Evolutionary conservation across 371 early-diverging fungal genomes (phyloP).

Genomic region (Lichtheimia corymbifera): DNA sequence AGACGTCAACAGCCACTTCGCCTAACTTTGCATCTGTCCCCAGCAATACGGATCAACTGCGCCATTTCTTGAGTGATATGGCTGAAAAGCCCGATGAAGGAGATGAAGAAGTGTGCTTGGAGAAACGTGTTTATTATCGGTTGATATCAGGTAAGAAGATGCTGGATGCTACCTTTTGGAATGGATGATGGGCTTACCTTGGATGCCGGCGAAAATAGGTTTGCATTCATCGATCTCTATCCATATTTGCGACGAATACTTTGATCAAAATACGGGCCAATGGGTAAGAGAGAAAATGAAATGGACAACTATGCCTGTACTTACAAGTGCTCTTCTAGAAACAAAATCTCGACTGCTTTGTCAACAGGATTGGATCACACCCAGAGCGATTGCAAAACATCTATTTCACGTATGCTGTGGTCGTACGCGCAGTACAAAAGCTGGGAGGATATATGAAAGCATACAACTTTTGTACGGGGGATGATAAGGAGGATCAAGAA

Average conservation of each 20-base stretch:
- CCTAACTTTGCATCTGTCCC: slow-evolving; percentile 39
- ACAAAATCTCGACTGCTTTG: slow-evolving; percentile 89
- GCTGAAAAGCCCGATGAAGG: slow-evolving; percentile 51
- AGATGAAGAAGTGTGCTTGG: slow-evolving; percentile 71
- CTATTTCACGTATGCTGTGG: slow-evolving; percentile 87
- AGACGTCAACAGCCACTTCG: slow-evolving; percentile 32
- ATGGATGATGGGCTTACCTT: not conserved
- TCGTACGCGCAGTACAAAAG: slow-evolving; percentile 84
- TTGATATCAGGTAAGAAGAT: slow-evolving; percentile 78
- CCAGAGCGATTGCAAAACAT: slow-evolving; percentile 94
- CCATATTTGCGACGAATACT: slow-evolving; percentile 93
- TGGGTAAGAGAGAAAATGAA: slow-evolving; percentile 72
- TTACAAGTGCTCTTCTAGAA: slow-evolving; percentile 28
- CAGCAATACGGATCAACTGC: slow-evolving; percentile 27
- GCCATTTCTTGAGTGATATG: slow-evolving; percentile 45
- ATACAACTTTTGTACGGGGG: slow-evolving; percentile 69
- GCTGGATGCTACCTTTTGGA: not conserved
- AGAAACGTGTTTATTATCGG: slow-evolving; percentile 92
- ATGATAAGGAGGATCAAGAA: slow-evolving; percentile 47
- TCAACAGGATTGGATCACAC: slow-evolving; percentile 80
- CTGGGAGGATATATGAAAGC: slow-evolving; percentile 75
- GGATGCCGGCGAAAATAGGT: slow-evolving; percentile 43
- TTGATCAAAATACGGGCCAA: slow-evolving; percentile 78
- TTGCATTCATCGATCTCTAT: slow-evolving; percentile 97
- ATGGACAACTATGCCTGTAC: not conserved